Evolutionary conservation across 1,284 basidiomycete genomes (phyloP), one percentile per base, ranked within the genome.

Genomic region (Retiboletus flavoniger): DNA sequence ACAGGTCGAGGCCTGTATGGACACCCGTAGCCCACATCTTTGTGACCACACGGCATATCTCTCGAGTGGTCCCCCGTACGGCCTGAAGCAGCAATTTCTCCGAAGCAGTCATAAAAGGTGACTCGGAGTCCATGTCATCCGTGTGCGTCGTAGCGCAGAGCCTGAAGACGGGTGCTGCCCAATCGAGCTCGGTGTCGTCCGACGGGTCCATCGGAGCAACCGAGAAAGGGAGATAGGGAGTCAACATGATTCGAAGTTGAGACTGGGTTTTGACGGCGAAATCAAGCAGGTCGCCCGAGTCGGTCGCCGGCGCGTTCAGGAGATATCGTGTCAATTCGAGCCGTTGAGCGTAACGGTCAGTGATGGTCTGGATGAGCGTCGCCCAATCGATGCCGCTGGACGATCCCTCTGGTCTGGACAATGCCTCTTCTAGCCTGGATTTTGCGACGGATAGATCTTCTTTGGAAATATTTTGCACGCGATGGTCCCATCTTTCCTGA

Each of bases 1-100:
- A 19, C 3, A 13, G 6, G 31, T 70, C 70, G 7, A 76, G 29
- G 29, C 76, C 66, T 6, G 64, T 47, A 42, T 61, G 62, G 39
- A 75, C 66, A 47, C 73, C 72, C 49, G 68, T 58, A 16, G 70
- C 67, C 78, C 79, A 82, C 57, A 80, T 65, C 28, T 64, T 66
- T 1, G 73, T 73, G 28, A 77, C 43, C 6, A 75, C 67, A 0
- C 78, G 70, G 59, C 79, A 82, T 19, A 78, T 77, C 60, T 80
- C 78, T 21, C 64, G 67, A 8, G 56, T 66, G 0, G 72, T 73
- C 0, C 64, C 70, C 31, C 71, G 66, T 6, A 74, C 58, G 2
- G 75, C 64, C 11, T 50, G 42, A 31, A 72, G 61, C 32, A 78
- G 59, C 3, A 72, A 43, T n/a, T 26, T 57, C 50, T 79, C 77